phyloP scores from a whole-genome alignment of 73 alveolate species.

The Paramecium caudatum region DNA sequence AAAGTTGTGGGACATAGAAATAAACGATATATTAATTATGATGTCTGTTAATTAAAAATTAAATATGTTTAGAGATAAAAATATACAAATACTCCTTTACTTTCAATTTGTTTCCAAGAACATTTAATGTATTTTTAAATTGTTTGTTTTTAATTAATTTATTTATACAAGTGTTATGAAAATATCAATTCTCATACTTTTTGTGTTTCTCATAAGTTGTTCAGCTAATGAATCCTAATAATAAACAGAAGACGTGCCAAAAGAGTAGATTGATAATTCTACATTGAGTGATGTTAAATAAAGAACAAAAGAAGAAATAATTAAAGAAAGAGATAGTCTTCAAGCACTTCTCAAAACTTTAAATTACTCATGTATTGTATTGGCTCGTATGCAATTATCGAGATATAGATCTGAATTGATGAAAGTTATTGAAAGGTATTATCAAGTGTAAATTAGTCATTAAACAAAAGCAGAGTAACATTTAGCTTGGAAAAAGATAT shows the following conservation, averaged over 20 bases:
- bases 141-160: too few species aligned
- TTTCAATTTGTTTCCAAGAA: too few species aligned
- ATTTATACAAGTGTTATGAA: slow-evolving; percentile 46
- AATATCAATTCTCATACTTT: slow-evolving; percentile 11
- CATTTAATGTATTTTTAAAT: too few species aligned
- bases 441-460: neutral
- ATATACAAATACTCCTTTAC: too few species aligned
- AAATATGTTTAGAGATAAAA: too few species aligned
- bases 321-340: slow-evolving; percentile 53
- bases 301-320: slow-evolving; percentile 37
- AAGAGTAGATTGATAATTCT: neutral
- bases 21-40: too few species aligned
- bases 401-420: slow-evolving; percentile 50
- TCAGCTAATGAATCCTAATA: neutral
- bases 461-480: slow-evolving; percentile 16
- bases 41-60: too few species aligned
- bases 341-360: slow-evolving; percentile 34
- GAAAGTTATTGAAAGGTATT: slow-evolving; percentile 64
- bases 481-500: slow-evolving; percentile 40
- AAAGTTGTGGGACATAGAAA: slow-evolving; percentile 33
- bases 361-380: slow-evolving; percentile 55
- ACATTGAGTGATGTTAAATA: neutral
- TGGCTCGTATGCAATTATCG: slow-evolving; percentile 67
- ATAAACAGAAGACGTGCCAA: slow-evolving; percentile 32
- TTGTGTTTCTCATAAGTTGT: neutral